These are phyloP conservation scores for Nicotiana otophora DNA, from an alignment of 257 asterid genomes.

Conservation along the genomic window DNA sequence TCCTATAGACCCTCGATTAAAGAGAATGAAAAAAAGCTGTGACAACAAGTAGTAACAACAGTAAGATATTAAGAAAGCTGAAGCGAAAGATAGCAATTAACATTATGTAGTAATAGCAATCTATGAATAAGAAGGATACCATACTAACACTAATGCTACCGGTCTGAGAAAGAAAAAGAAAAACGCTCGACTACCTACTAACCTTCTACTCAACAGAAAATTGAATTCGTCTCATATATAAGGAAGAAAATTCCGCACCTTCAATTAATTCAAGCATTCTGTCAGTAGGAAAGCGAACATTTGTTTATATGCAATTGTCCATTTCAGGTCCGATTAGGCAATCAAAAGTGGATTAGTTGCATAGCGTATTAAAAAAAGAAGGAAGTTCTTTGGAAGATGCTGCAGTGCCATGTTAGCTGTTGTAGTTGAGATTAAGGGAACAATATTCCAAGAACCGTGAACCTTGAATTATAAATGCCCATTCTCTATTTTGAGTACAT, in stretches of 20 bases:
- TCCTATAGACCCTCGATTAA: too few species aligned
- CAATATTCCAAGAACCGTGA: neutral
- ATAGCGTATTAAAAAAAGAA: neutral
- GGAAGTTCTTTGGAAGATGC: neutral
- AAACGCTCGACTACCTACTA: too few species aligned
- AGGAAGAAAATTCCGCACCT: neutral
- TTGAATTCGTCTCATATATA: neutral
- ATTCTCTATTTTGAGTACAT: neutral
- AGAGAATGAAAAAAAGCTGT: too few species aligned
- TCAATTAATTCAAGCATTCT: neutral
- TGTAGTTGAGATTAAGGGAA: neutral
- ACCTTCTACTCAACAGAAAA: too few species aligned
- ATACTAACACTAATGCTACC: too few species aligned
- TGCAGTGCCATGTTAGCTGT: neutral
- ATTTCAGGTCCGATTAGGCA: neutral
- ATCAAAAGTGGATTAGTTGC: neutral
- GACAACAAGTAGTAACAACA: too few species aligned
- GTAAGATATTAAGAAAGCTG: too few species aligned
- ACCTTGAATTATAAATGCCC: too few species aligned
- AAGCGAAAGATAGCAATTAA: too few species aligned
- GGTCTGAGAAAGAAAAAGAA: too few species aligned
- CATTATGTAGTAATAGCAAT: too few species aligned
- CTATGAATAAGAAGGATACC: too few species aligned
- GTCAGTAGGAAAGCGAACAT: neutral
- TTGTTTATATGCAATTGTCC: neutral